Evolutionary conservation across 495 filamentous ascomycete species (phyloP).

Genomic region (Chaetomium cochliodes): DNA sequence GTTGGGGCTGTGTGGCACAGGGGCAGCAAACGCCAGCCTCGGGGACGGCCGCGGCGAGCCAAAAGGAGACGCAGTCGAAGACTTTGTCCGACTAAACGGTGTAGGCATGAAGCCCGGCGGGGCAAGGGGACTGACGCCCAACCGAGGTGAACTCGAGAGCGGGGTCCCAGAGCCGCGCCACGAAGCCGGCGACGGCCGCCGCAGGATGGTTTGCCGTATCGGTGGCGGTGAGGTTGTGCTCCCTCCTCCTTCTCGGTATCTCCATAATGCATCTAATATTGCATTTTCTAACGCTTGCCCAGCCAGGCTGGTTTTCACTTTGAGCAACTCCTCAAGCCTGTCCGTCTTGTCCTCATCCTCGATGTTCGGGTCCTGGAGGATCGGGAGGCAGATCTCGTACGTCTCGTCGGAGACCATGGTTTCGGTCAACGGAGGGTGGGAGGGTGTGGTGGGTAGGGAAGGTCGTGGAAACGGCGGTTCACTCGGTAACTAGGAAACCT

Average conservation of each 20-base stretch:
- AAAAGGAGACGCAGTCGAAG: constrained; percentile 83
- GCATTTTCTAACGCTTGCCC: constrained; percentile 85
- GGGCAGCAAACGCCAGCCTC: constrained; percentile 82
- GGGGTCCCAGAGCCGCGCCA: constrained; percentile 85
- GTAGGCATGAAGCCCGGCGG: constrained; percentile 79
- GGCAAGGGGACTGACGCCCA: constrained; percentile 76
- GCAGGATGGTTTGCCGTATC: constrained; percentile 82
- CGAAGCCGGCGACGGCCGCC: constrained; percentile 85
- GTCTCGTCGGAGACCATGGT: constrained; percentile 89
- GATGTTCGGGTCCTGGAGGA: constrained; percentile 76
- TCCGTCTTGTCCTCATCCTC: constrained; percentile 97
- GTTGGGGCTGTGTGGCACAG: constrained; percentile 90
- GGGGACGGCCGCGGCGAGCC: constrained; percentile 92
- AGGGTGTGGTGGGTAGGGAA: background rate
- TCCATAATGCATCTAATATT: constrained; percentile 88
- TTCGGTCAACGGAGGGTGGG: constrained; percentile 8
- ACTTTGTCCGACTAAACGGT: constrained; percentile 68
- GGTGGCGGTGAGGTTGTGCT: constrained; percentile 74
- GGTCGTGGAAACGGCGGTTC: constrained; percentile 10
- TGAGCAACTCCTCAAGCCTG: constrained; percentile 81
- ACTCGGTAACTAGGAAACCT: constrained; percentile 5
- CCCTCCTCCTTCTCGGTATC: constrained; percentile 74
- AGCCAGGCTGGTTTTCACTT: constrained; percentile 70
- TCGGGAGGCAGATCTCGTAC: constrained; percentile 83
- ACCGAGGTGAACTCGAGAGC: constrained; percentile 68